Conservation (phyloP, 306 rosid species). For the Lablab purpureus region DNA sequence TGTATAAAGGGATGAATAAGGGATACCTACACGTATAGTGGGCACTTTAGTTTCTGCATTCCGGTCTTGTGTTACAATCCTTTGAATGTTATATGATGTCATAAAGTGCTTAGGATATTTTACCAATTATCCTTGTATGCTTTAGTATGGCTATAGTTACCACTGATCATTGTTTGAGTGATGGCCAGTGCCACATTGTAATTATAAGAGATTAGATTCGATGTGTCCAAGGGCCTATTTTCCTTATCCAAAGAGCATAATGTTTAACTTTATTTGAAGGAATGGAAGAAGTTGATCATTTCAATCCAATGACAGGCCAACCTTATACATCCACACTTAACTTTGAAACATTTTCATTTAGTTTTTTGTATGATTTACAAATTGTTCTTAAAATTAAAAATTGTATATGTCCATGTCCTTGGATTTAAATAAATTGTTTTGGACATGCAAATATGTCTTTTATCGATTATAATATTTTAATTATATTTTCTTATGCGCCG, state of each 20-base stretch:
- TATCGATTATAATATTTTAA: not conserved
- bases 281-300: conserved; percentile 13
- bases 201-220: conserved; percentile 27
- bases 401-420: not conserved
- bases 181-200: conserved; percentile 1
- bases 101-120: conserved; percentile 1
- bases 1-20: conserved; percentile 19
- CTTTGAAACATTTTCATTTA: conserved; percentile 16
- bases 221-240: not conserved
- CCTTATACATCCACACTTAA: not conserved
- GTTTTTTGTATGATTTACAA: conserved; percentile 1
- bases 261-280: not conserved
- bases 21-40: conserved; percentile 1
- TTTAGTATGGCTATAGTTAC: not conserved
- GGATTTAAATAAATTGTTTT: conserved; percentile 28
- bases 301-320: conserved; percentile 18
- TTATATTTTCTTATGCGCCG: conserved; percentile 9
- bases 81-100: conserved; percentile 8
- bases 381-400: not conserved
- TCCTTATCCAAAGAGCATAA: not conserved
- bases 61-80: not conserved
- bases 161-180: conserved; percentile 19
- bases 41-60: conserved; percentile 22
- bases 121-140: conserved; percentile 16
- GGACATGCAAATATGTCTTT: not conserved